Base-by-base conservation (phyloP, 345 rosid species). In the Physaria fendleri region DNA sequence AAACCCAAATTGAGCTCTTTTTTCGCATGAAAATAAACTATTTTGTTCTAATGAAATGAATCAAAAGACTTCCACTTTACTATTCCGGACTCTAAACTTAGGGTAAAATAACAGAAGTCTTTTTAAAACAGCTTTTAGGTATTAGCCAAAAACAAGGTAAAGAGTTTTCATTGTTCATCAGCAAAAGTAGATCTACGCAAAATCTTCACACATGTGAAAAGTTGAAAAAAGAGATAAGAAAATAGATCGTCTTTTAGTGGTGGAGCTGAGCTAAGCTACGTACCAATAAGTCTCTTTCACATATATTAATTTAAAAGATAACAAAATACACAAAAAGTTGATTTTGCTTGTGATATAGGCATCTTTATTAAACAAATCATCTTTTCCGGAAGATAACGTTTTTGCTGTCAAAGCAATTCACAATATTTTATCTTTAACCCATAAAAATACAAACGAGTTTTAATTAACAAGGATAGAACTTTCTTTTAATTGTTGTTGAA, bases 231-330 rank as follows among this genome's bases (percentile, higher is more conserved):
- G 13, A 30, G 39, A 38, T 9, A 14, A 55, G 29, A 65, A 27
- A 40, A 66, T 8, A 44, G 25, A 53, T 39, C 22, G 12, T 33
- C 53, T 47, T 47, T 54, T 59, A 25, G 51, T 62, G 53, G 68
- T 62, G 74, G 67, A 61, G 64, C 57, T 69, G 44, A 51, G 48
- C 25, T 57, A 51, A 59, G 48, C 33, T 56, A 54, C 49, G 64
- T 56, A 5, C 18, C 25, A 11, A 40, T 53, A 56, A 60, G 62
- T 52, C 67, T 22, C 33, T 47, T 56, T 62, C 17, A 13, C 17
- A 13, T 9, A 34, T 50, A 61, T 44, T 54, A 37, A 69, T 45
- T 38, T 20, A 35, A 27, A 37, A 2, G 4, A 4, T 1, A n/a
- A 15, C 5, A 13, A 42, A 3, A 9, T 27, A 29, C 28, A 22